Evolutionary conservation across 352 stramenopile genomes (phyloP), one percentile per base, ranked within the genome.

Genomic region (Phytophthora quininea): DNA sequence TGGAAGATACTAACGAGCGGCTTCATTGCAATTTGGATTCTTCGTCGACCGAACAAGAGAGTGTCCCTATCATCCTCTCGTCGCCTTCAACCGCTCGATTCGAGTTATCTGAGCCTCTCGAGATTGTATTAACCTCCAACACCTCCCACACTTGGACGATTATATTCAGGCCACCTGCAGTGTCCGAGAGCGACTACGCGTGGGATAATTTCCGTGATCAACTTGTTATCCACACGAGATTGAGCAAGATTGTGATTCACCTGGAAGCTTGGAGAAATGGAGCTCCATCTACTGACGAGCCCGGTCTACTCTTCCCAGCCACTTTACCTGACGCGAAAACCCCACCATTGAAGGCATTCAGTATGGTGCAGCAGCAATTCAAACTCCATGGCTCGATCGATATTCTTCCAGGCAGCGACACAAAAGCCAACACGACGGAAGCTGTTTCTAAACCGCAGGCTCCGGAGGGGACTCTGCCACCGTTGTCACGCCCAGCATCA

Each of bases 141-240:
- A 53, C n/a, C 9, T 24, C 54, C 35, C 31, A 71, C 14, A 62
- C 62, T 7, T 89, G 73, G 40, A 49, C n/a, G 9, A 46, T 88
- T 24, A 65, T 74, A 59, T 93, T 90, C 58, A 37, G 62, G 4
- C 67, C 55, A 4, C 84, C 84, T 0, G 37, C 46, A 4, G 54
- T 64, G 2, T 56, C 33, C 10, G 73, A 87, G 35, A 84, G 80
- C n/a, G 84, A 90, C 57, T 86, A 64, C 46, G 69, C 50, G 3
- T 86, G 70, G 69, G 68, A 88, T 32, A 81, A 92, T 31, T 92
- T 92, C 53, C 84, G 89, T 48, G 84, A 92, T 58, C 80, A 88
- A 48, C 43, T 92, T 24, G 71, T 82, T 30, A 69, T 92, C 29
- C 80, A 92, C 56, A 87, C 74, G 1, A 76, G 72, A n/a, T 62